phyloP scores from a whole-genome alignment of 345 rosid species.

The Populus alba region DNA sequence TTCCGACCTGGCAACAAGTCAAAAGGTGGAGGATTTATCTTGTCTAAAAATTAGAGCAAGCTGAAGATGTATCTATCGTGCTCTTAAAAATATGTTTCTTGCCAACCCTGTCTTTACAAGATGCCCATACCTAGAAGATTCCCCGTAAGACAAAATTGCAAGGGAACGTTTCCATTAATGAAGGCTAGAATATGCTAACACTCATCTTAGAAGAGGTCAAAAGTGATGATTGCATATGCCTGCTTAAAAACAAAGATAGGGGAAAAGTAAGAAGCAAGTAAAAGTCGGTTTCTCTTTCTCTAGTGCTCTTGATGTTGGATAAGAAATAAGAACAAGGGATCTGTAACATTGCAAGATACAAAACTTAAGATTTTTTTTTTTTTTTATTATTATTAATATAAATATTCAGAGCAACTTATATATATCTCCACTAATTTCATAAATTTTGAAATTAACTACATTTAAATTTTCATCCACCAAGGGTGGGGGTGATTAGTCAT shows the following conservation, averaged over 20 bases:
- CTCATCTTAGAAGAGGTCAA: background rate
- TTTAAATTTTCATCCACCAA: no score
- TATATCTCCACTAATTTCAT: no score
- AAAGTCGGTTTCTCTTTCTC: background rate
- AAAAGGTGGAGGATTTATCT: background rate
- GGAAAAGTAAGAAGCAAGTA: background rate
- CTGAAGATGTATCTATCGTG: background rate
- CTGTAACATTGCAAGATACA: background rate
- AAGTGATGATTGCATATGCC: background rate
- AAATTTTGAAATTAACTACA: no score
- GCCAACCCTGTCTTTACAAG: background rate
- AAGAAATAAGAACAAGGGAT: background rate
- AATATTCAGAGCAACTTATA: no score
- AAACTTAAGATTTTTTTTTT: background rate
- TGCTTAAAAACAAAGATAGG: background rate
- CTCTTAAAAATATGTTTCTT: background rate
- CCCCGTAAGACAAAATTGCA: background rate
- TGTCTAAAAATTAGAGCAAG: background rate
- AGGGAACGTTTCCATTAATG: background rate
- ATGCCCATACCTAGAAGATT: background rate
- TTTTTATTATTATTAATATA: no score
- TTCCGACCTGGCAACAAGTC: background rate
- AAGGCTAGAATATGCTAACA: constrained; percentile 14
- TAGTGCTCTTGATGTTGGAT: background rate
- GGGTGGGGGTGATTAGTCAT: no score